Conservation (phyloP, 139 green algal species). For the Spirogloea muscicola region DNA sequence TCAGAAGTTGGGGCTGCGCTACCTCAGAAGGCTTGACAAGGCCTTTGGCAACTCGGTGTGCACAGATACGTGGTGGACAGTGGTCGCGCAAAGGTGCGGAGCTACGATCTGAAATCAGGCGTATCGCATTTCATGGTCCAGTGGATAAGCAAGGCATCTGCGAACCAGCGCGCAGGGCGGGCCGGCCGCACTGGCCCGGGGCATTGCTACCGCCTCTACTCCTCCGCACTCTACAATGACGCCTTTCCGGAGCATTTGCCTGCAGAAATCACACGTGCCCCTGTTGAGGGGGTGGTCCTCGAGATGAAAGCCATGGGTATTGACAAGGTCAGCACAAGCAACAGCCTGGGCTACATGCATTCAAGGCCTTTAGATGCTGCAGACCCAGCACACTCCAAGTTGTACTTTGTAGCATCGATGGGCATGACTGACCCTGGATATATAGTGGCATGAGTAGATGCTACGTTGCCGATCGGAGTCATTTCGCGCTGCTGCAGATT, state of each 20-base stretch:
- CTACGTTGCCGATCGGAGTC: not conserved
- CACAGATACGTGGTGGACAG: constrained; percentile 97
- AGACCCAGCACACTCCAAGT: too few relatives aligned
- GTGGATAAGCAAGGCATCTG: constrained; percentile 79
- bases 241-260: constrained; percentile 71
- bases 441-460: not conserved
- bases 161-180: constrained; percentile 83
- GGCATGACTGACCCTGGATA: not conserved
- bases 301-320: constrained; percentile 88
- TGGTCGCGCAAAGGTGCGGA: constrained; percentile 88
- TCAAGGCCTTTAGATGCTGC: not conserved
- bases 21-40: too few relatives aligned
- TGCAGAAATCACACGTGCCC: constrained; percentile 79
- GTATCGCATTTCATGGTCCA: constrained; percentile 95
- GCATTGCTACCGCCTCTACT: constrained; percentile 96
- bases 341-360: not conserved
- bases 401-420: not conserved
- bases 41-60: too few relatives aligned
- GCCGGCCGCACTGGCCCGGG: constrained; percentile 92
- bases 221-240: constrained; percentile 81
- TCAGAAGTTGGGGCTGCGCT: too few relatives aligned
- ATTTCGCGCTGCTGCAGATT: not conserved
- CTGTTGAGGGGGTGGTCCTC: constrained; percentile 86
- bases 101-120: constrained; percentile 96
- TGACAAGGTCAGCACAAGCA: constrained; percentile 63